Conservation (phyloP, 345 rosid genomes). For the Citropsis articulata region DNA sequence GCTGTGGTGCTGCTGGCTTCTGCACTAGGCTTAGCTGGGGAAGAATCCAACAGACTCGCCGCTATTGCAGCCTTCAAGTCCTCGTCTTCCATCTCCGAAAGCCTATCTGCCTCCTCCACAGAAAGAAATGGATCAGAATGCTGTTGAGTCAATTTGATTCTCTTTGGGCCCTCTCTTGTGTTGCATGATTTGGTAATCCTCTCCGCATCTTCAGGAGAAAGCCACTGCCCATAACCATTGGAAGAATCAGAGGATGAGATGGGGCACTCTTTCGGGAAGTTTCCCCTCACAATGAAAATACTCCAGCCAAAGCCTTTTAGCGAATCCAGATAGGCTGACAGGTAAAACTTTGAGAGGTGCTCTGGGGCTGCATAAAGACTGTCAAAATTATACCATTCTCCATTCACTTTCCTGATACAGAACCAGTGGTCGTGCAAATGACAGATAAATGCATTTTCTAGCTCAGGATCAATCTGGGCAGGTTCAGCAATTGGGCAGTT, state of each 20-base stretch:
- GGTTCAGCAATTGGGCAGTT: conserved; percentile 88
- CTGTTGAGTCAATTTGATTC: conserved; percentile 33
- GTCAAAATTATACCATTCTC: conserved; percentile 96
- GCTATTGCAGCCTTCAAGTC: conserved; percentile 90
- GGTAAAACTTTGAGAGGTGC: conserved; percentile 86
- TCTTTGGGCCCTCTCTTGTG: conserved; percentile 33
- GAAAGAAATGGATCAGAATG: conserved; percentile 31
- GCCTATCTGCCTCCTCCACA: conserved; percentile 34
- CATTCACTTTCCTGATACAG: conserved; percentile 81
- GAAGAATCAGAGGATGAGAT: conserved; percentile 69
- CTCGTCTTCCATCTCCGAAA: conserved; percentile 64
- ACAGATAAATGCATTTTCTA: conserved; percentile 81
- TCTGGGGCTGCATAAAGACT: conserved; percentile 87
- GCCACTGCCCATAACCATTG: conserved; percentile 84
- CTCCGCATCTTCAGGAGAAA: conserved; percentile 86
- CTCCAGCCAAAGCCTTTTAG: conserved; percentile 91
- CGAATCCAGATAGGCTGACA: conserved; percentile 81
- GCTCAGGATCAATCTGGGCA: conserved; percentile 87
- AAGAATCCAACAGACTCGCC: conserved; percentile 78
- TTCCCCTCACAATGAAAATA: conserved; percentile 85
- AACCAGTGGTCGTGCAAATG: conserved; percentile 98
- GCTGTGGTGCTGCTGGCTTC: conserved; percentile 32
- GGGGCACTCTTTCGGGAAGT: conserved; percentile 79
- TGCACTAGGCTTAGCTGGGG: conserved; percentile 34
- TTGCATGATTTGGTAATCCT: conserved; percentile 62